Evolutionary conservation across 495 filamentous ascomycete species (phyloP).

Genomic region (Xylaria nigripes): DNA sequence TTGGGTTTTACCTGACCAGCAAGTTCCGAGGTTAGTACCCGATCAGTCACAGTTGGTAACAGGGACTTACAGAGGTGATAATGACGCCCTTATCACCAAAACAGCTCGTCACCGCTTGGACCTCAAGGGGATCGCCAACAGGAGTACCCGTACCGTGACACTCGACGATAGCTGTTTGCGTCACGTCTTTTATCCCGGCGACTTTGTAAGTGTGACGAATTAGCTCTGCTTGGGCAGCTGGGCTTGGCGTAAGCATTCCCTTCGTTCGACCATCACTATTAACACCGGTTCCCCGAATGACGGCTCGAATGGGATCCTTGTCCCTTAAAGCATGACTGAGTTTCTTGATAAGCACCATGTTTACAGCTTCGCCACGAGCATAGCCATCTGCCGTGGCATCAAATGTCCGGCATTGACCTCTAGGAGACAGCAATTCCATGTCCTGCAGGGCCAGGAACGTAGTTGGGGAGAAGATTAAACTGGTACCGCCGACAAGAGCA

Average conservation of each 20-base stretch:
- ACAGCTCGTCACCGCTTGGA: slow-evolving; percentile 23
- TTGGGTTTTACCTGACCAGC: slow-evolving; percentile 36
- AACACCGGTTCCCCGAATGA: slow-evolving; percentile 41
- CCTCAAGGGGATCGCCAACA: slow-evolving; percentile 33
- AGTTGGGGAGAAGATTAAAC: slow-evolving; percentile 31
- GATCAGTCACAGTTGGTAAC: not conserved
- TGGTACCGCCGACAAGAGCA: slow-evolving; percentile 37
- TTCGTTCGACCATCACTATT: slow-evolving; percentile 37
- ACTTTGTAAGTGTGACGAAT: slow-evolving; percentile 36
- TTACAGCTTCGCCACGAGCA: slow-evolving; percentile 25
- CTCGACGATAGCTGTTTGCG: slow-evolving; percentile 29
- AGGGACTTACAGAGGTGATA: slow-evolving; percentile 31
- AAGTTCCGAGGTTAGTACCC: not conserved
- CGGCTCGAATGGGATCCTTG: slow-evolving; percentile 41
- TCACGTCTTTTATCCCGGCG: slow-evolving; percentile 33
- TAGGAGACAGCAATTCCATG: slow-evolving; percentile 27
- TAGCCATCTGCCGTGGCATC: slow-evolving; percentile 28
- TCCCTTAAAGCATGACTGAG: slow-evolving; percentile 39
- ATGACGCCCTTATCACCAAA: slow-evolving; percentile 28
- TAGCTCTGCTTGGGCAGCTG: slow-evolving; percentile 35
- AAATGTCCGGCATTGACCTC: slow-evolving; percentile 30
- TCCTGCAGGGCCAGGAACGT: slow-evolving; percentile 27
- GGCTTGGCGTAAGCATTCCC: slow-evolving; percentile 40
- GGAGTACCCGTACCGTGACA: slow-evolving; percentile 29
- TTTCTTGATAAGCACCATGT: slow-evolving; percentile 37